Base-by-base conservation (phyloP, 2,329 filamentous ascomycete species). In the Hypoxylon sp. region DNA sequence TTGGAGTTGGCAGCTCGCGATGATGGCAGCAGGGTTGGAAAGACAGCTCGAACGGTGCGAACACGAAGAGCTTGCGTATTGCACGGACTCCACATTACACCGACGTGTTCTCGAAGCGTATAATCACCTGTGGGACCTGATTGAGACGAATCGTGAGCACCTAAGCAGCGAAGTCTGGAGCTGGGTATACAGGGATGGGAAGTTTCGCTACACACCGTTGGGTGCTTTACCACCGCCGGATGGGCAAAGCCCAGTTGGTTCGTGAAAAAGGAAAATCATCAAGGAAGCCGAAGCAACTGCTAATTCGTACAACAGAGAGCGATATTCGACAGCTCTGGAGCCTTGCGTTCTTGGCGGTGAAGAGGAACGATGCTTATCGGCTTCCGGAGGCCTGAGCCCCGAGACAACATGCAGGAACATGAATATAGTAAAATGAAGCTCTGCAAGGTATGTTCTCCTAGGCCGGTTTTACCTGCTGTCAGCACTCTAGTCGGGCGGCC, bases 1-100 rank as follows among this genome's bases (percentile, higher is more conserved):
- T 1, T 90, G 87, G 88, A 83, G 82, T 45, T 91, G 87, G 87
- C 87, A 86, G 57, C 77, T 90, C 3, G 83, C 87, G 0, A 88
- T 90, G 82, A 88, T 90, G 84, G 87, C 85, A 0, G 82, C 82
- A 8, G 88, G 88, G 0, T 74, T 91, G 0, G 83, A 87, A 59
- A 75, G 81, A 1, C 88, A 90, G 69, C 79, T 90, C 4, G 80
- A 72, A 0, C 80, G 87, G 1, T 91, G 87, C 72, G 70, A 74
- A 8, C 66, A 74, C 9, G 55, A 72, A 42, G 42, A 20, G 7
- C 83, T 83, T 18, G 80, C 80, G 0, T 89, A 89, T 68, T 90
- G 87, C 72, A 68, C 60, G 0, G 76, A 87, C 52, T 24, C 66
- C 0, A 56, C 51, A 0, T 80, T 89, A 0, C 77, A 82, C 56